Conservation (phyloP, 148 eudicot genomes). For the Fagopyrum homotropicum region DNA sequence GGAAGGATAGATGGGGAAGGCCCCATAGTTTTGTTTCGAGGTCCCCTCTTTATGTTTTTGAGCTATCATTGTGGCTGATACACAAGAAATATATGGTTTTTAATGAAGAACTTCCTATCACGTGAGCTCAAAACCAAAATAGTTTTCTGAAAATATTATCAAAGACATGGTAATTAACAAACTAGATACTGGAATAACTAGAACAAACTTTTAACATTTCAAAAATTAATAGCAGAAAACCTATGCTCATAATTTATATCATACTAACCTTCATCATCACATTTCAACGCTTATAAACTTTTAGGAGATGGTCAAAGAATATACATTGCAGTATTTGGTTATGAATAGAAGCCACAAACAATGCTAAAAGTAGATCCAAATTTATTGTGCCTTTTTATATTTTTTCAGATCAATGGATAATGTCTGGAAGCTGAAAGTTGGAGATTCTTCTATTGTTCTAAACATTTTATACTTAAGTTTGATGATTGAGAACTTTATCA, state of each 20-base stretch:
- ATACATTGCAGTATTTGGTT: too few species aligned
- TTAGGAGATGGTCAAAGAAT: neutral
- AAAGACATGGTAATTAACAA: neutral
- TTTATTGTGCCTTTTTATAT: neutral
- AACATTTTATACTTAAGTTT: neutral
- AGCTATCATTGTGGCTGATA: conserved; percentile 1
- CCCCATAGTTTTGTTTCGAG: conserved; percentile 3
- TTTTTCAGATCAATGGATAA: neutral
- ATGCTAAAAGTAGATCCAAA: neutral
- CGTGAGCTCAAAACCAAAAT: conserved; percentile 4
- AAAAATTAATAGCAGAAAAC: neutral
- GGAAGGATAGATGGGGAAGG: neutral
- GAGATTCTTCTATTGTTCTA: neutral
- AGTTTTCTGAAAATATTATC: neutral
- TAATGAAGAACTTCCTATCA: neutral
- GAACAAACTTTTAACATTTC: neutral
- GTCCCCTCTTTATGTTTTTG: conserved; percentile 2
- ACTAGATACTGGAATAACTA: neutral
- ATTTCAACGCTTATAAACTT: neutral
- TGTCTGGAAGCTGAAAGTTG: too few species aligned
- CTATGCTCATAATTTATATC: neutral
- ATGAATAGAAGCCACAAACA: neutral
- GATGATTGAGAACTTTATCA: neutral
- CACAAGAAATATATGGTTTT: neutral
- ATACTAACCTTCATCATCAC: neutral